Base-by-base conservation (phyloP, 1,284 basidiomycete genomes). In the Moesziomyces antarcticus region DNA sequence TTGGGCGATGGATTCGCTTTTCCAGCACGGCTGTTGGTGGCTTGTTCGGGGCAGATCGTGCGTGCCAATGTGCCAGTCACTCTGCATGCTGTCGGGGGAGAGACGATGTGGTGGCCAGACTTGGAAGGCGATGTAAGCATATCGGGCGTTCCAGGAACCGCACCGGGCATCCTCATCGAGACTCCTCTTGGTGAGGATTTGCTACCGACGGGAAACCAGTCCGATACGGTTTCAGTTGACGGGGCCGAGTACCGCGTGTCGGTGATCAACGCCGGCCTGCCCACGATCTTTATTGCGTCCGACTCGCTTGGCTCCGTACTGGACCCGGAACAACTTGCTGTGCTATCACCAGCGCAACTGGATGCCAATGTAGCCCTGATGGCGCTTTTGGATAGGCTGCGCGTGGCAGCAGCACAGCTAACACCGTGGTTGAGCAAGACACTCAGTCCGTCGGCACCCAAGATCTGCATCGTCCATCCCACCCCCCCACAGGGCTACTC, bases 381-480 rank as follows among this genome's bases (percentile, higher is more conserved):
- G 68, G 46, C 41, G 24, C 52, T 63, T 20, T 63, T 81, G 0
- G 81, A 83, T 45, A 11, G 46, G 3, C 50, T 84, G 5, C 72
- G 82, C 3, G 57, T 52, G 5, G 68, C 56, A 1, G 71, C 75
- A 1, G 71, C 74, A 1, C 40, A 33, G 6, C 59, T 77, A 4
- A 69, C 73, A 0, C 68, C 75, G 0, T 55, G 27, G 9, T 60
- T 81, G 7, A 18, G 25, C 3, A 45, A 54, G 5, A 69, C 52
- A 9, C 62, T 80, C 22, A 70, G 68, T 40, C 70, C 77, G 0
- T 73, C 79, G 4, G 77, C 79, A 18, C 82, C 82, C 16, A 84
- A 84, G 51, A 77, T 84, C 53, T 81, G 80, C 69, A 70, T 84
- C 43, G 67, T 84, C 21, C 73, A 75, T 40, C 78, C 78, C 0